phyloP scores from a whole-genome alignment of 495 filamentous ascomycete genomes.

The Penicillium steckii region DNA sequence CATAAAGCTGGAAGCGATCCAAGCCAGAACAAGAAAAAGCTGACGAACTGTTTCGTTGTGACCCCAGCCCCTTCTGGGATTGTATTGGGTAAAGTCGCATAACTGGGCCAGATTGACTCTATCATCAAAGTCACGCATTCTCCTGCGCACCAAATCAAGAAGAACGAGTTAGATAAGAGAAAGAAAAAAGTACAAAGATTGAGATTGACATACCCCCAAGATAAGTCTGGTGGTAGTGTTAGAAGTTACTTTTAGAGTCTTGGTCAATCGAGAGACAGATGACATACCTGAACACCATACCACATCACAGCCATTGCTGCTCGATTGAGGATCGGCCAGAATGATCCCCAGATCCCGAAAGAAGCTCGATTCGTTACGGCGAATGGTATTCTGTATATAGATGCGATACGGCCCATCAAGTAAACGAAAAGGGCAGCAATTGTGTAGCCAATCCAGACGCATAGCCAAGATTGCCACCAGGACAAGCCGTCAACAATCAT shows the following conservation, averaged over 20 bases:
- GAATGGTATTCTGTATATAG: constrained; percentile 81
- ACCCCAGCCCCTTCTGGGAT: constrained; percentile 64
- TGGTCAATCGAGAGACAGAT: neutral
- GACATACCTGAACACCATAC: constrained; percentile 68
- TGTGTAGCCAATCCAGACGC: constrained; percentile 76
- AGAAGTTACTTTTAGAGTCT: neutral
- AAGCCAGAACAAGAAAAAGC: constrained; percentile 81
- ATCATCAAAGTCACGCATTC: constrained; percentile 79
- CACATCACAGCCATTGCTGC: constrained; percentile 72
- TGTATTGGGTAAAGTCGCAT: constrained; percentile 60
- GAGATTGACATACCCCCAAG: constrained; percentile 57
- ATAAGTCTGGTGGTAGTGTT: constrained; percentile 44
- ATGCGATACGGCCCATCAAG: constrained; percentile 75
- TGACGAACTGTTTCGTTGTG: constrained; percentile 67
- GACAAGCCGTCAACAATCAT: constrained; percentile 73
- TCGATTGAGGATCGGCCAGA: constrained; percentile 88
- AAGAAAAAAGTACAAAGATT: neutral
- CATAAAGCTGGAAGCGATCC: constrained; percentile 75
- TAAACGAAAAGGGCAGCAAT: constrained; percentile 72
- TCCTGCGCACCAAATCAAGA: constrained; percentile 27
- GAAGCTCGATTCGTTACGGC: constrained; percentile 70
- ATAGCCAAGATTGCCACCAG: constrained; percentile 94
- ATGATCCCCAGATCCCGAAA: constrained; percentile 81
- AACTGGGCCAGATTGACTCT: constrained; percentile 69
- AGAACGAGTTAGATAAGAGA: neutral